Base-by-base conservation (phyloP, 352 stramenopile genomes). In the Saprolegnia diclina region DNA sequence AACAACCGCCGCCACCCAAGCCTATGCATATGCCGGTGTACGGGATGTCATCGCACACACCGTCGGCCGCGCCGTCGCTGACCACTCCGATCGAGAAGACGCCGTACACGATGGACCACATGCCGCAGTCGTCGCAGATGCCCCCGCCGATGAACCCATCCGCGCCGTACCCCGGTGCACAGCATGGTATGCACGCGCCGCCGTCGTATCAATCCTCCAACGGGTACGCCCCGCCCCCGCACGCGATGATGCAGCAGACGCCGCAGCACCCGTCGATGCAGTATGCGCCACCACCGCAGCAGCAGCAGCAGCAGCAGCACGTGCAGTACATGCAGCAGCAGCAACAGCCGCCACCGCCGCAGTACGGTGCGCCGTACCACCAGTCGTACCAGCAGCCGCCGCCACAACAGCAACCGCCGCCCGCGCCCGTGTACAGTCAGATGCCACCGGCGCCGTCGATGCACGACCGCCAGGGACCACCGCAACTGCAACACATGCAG, bases 401-500 rank as follows among this genome's bases (percentile, higher is more conserved):
- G 53, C 19, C 6, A 22, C 9, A 42, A 2, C 22, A 64, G 40
- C 56, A 46, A 54, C 4, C 14, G 21, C 35, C n/a, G 9, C 56
- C 19, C 7, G 10, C 7, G 40, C 56, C 56, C n/a, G 22, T 45
- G 22, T 45, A 64, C 13, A 14, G 22, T 13, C 29, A 64, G 54
- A 45, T 32, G 21, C 59, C 59, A 13, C 19, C 24, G 45, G 59
- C 6, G 5, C 59, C 59, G 18, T 14, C 42, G 16, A 56, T 66
- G 59, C 40, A 56, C 16, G 32, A 66, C 56, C 24, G 35, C 11
- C 59, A 56, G n/a, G 19, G 19, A 64, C 56, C 24, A 18, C 32
- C 40, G n/a, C 18, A 6, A 19, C 29, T 56, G 45, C 40, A 66
- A 53, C 59, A 66, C 32, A 53, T 66, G 21, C 59, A 22, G 19